These are phyloP conservation scores for Acanthamoeba royreba DNA, from an alignment of 208 protist genomes.

Conservation along the genomic window DNA sequence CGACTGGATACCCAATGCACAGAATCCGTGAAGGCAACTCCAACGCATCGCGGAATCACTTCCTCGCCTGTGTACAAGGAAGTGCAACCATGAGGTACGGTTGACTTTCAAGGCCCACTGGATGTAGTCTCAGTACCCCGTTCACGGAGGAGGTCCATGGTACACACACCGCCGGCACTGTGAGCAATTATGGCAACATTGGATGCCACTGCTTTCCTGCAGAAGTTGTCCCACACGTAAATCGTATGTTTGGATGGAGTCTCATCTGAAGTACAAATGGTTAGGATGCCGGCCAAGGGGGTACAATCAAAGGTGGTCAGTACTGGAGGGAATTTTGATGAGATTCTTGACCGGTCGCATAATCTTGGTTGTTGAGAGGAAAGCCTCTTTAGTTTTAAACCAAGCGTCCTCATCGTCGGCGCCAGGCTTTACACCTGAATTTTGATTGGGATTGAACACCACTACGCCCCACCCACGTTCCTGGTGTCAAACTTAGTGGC, in stretches of 20 bases:
- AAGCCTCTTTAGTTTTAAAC: not conserved
- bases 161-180: constrained; percentile 50
- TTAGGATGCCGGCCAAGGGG: too few relatives aligned
- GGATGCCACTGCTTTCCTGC: not conserved
- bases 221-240: constrained; percentile 27
- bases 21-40: constrained; percentile 50
- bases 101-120: too few relatives aligned
- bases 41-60: not conserved
- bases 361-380: not conserved
- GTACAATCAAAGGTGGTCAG: too few relatives aligned
- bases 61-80: not conserved
- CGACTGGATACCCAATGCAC: constrained; percentile 42
- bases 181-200: constrained; percentile 56
- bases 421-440: not conserved
- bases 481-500: too few relatives aligned
- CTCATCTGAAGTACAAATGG: too few relatives aligned
- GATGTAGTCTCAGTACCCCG: not conserved
- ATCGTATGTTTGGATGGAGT: constrained; percentile 7
- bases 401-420: not conserved
- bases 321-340: not conserved
- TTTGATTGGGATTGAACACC: constrained; percentile 59
- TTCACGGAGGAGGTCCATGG: not conserved
- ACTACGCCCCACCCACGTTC: constrained; percentile 20
- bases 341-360: not conserved
- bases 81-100: too few relatives aligned